Conservation (phyloP, 129 eudicot species). For the Lactuca sativa region DNA sequence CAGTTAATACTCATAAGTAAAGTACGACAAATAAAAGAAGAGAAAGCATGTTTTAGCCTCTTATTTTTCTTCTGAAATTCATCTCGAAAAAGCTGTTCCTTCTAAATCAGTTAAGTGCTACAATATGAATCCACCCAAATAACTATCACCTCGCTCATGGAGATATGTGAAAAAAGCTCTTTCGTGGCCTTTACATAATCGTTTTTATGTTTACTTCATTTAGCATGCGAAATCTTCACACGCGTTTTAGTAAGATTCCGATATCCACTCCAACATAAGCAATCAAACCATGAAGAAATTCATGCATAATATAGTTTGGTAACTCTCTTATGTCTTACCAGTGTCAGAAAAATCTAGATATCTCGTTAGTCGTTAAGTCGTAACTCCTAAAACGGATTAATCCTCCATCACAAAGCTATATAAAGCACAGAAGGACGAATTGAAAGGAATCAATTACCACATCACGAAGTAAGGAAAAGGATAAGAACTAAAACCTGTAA, state of each 20-base stretch:
- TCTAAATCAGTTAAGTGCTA: not conserved
- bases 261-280: constrained; percentile 14
- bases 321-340: not conserved
- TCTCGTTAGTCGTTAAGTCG: not conserved
- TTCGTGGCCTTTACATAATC: not conserved
- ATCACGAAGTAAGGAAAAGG: not conserved
- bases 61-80: not conserved
- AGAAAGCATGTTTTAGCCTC: not conserved
- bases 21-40: not conserved
- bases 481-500: constrained; percentile 43
- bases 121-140: not conserved
- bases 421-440: not conserved
- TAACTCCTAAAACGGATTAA: constrained; percentile 11
- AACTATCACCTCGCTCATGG: not conserved
- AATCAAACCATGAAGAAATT: not conserved
- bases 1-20: not conserved
- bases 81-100: not conserved
- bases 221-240: constrained; percentile 4
- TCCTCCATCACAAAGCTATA: constrained; percentile 9
- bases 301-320: not conserved
- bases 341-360: constrained; percentile 2
- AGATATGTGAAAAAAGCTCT: not conserved
- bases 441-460: not conserved
- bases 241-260: not conserved
- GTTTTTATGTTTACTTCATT: not conserved